These are phyloP conservation scores for Physcomitrellopsis africana DNA, from an alignment of 225 moss, liverwort and hornwort species.

Conservation along the genomic window DNA sequence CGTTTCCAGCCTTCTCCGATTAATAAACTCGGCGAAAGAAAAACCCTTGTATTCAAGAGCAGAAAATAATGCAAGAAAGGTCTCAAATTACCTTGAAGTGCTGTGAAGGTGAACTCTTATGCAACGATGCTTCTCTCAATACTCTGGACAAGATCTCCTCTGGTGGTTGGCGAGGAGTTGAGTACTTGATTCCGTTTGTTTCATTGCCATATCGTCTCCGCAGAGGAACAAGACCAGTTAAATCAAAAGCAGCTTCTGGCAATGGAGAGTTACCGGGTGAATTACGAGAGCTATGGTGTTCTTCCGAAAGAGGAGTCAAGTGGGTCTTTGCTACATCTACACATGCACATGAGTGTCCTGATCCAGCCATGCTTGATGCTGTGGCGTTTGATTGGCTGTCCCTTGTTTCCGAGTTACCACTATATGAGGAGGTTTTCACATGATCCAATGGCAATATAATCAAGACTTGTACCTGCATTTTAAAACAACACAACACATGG, in stretches of 20 bases:
- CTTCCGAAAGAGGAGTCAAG: conserved; percentile 58
- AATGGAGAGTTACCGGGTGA: conserved; percentile 58
- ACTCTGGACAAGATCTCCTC: conserved; percentile 57
- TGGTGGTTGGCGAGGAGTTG: conserved; percentile 41
- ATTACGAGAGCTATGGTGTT: conserved; percentile 46
- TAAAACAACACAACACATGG: conserved; percentile 8
- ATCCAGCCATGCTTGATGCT: no score
- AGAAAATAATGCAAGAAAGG: neutral
- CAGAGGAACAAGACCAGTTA: conserved; percentile 63
- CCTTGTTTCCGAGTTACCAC: no score
- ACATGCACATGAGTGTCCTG: neutral
- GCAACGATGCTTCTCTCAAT: conserved; percentile 48
- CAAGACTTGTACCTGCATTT: conserved; percentile 50
- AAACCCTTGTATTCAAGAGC: neutral
- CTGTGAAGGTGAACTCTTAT: conserved; percentile 50
- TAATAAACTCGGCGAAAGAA: neutral
- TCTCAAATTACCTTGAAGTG: conserved; percentile 45
- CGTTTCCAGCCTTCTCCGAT: conserved; percentile 10
- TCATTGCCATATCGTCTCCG: conserved; percentile 75
- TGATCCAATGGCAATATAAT: no score
- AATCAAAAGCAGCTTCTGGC: conserved; percentile 40
- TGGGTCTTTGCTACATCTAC: conserved; percentile 80
- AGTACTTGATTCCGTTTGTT: conserved; percentile 39
- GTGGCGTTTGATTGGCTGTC: no score
- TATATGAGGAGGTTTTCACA: no score